These are phyloP conservation scores for Rhodotorula glutinis DNA, from an alignment of 1,284 basidiomycete species.

Conservation along the genomic window DNA sequence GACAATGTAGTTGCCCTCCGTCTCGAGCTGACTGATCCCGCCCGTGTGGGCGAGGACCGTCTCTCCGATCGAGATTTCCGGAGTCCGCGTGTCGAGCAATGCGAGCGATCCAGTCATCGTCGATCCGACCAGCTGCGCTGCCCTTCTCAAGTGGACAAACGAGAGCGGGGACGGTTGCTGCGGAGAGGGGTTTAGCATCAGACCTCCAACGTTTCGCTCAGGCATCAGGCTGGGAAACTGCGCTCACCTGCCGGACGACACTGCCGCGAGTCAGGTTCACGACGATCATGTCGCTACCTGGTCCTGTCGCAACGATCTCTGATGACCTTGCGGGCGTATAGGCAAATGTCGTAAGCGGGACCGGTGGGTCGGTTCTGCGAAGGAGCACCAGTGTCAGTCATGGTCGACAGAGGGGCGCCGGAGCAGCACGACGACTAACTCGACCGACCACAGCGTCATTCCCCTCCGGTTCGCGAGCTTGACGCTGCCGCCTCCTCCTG, in stretches of 20 bases:
- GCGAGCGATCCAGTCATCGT: constrained; percentile 36
- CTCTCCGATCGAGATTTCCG: constrained; percentile 34
- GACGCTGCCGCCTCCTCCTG: constrained; percentile 39
- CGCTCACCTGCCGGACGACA: constrained; percentile 31
- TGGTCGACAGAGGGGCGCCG: background rate
- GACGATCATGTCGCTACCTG: constrained; percentile 33
- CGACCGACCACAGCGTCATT: constrained; percentile 47
- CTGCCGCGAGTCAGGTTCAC: constrained; percentile 32
- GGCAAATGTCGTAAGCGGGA: constrained; percentile 32
- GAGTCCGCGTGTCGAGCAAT: constrained; percentile 41
- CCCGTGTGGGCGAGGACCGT: constrained; percentile 71
- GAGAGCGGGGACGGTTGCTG: constrained; percentile 29
- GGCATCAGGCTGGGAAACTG: background rate
- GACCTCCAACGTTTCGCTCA: too few species aligned
- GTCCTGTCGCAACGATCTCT: constrained; percentile 37
- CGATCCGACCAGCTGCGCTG: constrained; percentile 38
- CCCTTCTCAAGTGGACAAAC: constrained; percentile 31
- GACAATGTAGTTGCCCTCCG: constrained; percentile 70
- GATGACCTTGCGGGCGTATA: constrained; percentile 36
- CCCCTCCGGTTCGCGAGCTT: constrained; percentile 50
- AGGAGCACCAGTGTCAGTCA: too few species aligned
- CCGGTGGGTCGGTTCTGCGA: constrained; percentile 28
- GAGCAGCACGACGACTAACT: constrained; percentile 25
- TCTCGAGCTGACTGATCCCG: constrained; percentile 77
- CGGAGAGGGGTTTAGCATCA: background rate